These are phyloP conservation scores for Pseudogymnoascus sp. DNA, from an alignment of 2,329 filamentous ascomycete genomes.

Conservation along the genomic window DNA sequence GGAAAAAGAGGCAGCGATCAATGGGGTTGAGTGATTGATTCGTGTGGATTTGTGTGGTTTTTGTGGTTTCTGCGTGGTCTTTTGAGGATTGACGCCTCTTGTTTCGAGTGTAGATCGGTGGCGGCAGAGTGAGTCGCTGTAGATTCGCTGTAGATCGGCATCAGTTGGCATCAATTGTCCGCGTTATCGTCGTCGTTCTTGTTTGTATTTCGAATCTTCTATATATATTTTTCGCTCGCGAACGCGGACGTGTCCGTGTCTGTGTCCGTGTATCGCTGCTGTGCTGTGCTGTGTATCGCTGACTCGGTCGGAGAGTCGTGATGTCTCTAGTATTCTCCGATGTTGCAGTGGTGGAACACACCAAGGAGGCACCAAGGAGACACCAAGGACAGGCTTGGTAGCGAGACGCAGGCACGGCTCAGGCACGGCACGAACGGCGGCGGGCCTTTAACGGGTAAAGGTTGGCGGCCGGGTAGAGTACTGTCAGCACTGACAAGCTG, in stretches of 20 bases:
- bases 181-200: not conserved
- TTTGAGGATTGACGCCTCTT: not conserved
- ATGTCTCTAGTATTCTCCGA: not conserved
- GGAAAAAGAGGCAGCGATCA: not conserved
- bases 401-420: not conserved
- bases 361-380: not conserved
- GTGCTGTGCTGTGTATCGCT: not conserved
- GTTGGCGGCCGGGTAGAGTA: not conserved
- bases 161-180: not conserved
- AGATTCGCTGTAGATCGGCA: not conserved
- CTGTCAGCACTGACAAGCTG: not conserved
- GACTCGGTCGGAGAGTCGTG: not conserved
- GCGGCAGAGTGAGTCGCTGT: not conserved
- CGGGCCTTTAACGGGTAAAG: not conserved
- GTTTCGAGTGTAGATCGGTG: not conserved
- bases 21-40: not conserved
- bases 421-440: constrained; percentile 3
- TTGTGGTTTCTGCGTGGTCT: not conserved
- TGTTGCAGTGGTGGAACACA: constrained; percentile 4
- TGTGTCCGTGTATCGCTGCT: not conserved
- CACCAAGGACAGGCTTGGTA: not conserved
- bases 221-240: not conserved
- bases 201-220: not conserved
- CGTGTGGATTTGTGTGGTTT: not conserved
- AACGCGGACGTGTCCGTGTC: not conserved